Base-by-base conservation (phyloP, 2,329 filamentous ascomycete genomes). In the Huntiella bhutanensis region DNA sequence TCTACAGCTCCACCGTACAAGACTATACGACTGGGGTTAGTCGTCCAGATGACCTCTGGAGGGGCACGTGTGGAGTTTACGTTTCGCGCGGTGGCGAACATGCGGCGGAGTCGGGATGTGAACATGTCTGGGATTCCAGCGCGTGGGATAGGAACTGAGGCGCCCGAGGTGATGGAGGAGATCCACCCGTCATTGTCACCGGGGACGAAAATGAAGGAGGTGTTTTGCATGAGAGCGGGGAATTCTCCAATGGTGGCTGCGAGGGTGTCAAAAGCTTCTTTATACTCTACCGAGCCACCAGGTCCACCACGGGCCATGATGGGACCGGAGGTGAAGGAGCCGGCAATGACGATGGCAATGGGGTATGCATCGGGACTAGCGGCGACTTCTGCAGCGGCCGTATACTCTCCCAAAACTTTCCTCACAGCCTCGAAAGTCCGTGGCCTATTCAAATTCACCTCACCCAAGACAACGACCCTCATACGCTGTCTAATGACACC, bases 181-280 rank as follows among this genome's bases (percentile, higher is more conserved):
- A 80, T 75, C 91, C 91, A 98, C n/a, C 84, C 87, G 59, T 98
- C 91, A 58, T 95, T 93, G 62, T 96, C 88, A 28, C 91, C 91
- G 0, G 91, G 91, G 0, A 96, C 82, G 57, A 98, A 94, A 32
- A 94, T 68, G 59, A 96, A 94, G 0, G 82, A 88, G 4, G 82
- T 80, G 19, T 73, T 72, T 48, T 80, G 79, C 38, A 96, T 71
- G 11, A 98, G 70, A 1, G 73, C 69, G 3, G 85, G 84, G 56
- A 85, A 96, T 53, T 96, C 86, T 5, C 82, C 70, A 4, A 98
- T 70, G 1, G 84, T 71, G 2, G 79, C 77, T 3, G 91, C 88
- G 10, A 98, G 71, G 6, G 78, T 75, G 62, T 98, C 86, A 59
- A 96, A 95, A 58, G 82, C 80, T 62, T 96, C 91, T 64, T 96